Base-by-base conservation (phyloP, 192 early-diverging fungal genomes). In the Nowakowskiella sp. region DNA sequence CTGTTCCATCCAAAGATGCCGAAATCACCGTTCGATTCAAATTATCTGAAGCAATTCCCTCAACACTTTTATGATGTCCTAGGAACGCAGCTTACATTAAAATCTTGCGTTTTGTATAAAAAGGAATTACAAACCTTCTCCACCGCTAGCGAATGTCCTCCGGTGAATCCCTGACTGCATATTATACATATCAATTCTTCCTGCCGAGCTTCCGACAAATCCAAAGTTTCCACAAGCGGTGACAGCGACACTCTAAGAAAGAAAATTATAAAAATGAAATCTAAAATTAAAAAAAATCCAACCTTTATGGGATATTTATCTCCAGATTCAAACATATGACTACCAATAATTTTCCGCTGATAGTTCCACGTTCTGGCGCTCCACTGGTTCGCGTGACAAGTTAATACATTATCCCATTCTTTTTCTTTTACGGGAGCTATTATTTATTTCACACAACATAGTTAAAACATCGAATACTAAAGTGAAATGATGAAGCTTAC, bases 171-270 rank as follows among this genome's bases (percentile, higher is more conserved):
- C 94, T 22, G 91, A 94, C 55, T 99, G 96, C 83, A 99, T 82
- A 73, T 94, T 97, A 78, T 79, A 90, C 82, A 88, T 85, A 44
- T 91, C 91, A 32, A 97, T 75, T 7, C 57, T 51, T 44, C 96
- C 96, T 27, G 64, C 61, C 5, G 78, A 62, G 23, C 82, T 77
- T 2, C 94, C 96, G 2, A 93, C 69, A 56, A 94, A 85, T 4
- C 86, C 90, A 83, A 85, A 97, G 65, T 96, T 94, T 44, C 96
- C 96, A 49, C 94, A 97, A 0, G 76, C 66, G 64, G 86, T 92
- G 31, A 99, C 69, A 0, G 74, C 76, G 26, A 88, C 84, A 0
- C 80, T 64, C 55, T 76, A 50, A 30, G 27, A 10, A 55, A 32
- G 48, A 27, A 66, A 62, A 34, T 52, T 67, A 58, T 52, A n/a